phyloP scores from a whole-genome alignment of 495 filamentous ascomycete species.

The Aspergillus olivimuriae region DNA sequence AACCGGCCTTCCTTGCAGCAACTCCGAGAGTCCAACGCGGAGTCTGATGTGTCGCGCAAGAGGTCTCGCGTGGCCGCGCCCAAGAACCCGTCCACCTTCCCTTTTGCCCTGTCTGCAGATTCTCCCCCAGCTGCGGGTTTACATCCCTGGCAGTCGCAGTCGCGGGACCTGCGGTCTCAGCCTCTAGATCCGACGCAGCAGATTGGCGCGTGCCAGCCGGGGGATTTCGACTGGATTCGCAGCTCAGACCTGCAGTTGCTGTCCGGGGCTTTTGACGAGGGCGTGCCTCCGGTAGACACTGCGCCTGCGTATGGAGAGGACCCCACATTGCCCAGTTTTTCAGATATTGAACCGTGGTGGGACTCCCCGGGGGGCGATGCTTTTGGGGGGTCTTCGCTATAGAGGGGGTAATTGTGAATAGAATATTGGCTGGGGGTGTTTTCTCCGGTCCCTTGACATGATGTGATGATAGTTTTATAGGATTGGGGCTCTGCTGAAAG shows the following conservation, averaged over 20 bases:
- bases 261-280: conserved; percentile 18
- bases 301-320: conserved; percentile 19
- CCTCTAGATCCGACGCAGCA: conserved; percentile 8
- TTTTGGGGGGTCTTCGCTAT: conserved; percentile 13
- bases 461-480: too few relatives aligned
- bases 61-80: conserved; percentile 20
- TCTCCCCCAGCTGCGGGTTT: conserved; percentile 4
- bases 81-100: not conserved
- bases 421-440: too few relatives aligned
- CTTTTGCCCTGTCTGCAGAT: conserved; percentile 1
- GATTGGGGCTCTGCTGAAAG: too few relatives aligned
- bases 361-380: conserved; percentile 21
- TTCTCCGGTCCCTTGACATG: too few relatives aligned
- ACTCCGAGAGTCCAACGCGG: conserved; percentile 1
- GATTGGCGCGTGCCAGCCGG: conserved; percentile 11
- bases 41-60: conserved; percentile 20
- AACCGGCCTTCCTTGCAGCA: conserved; percentile 10
- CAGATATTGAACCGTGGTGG: conserved; percentile 39
- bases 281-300: conserved; percentile 6
- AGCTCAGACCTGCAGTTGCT: conserved; percentile 28
- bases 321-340: conserved; percentile 25
- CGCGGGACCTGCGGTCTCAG: conserved; percentile 3
- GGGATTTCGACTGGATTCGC: conserved; percentile 32
- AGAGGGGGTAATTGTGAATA: not conserved
- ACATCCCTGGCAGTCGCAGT: conserved; percentile 7